Evolutionary conservation across 2,329 filamentous ascomycete genomes (phyloP).

Genomic region (Cladosporium sp.): DNA sequence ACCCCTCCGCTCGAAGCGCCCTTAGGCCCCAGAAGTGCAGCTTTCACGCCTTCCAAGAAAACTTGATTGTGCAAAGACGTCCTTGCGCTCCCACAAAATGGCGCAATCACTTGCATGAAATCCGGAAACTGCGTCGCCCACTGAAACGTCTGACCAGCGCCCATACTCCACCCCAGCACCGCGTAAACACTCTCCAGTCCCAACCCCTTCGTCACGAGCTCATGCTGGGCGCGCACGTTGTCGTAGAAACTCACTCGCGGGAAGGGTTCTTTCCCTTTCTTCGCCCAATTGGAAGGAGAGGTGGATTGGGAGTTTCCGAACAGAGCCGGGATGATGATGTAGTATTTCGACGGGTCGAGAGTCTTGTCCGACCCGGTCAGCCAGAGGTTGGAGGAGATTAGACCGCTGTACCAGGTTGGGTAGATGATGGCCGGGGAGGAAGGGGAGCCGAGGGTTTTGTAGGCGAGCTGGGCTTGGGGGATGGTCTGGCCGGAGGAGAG

Average conservation of each 20-base stretch:
- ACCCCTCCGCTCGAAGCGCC: slow-evolving; percentile 44
- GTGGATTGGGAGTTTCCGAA: slow-evolving; percentile 67
- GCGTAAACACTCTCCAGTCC: slow-evolving; percentile 57
- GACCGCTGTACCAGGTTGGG: slow-evolving; percentile 69
- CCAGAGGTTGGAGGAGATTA: slow-evolving; percentile 71
- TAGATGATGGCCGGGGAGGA: slow-evolving; percentile 66
- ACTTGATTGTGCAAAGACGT: slow-evolving; percentile 65
- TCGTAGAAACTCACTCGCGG: slow-evolving; percentile 63
- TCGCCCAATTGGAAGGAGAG: slow-evolving; percentile 57
- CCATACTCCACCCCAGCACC: slow-evolving; percentile 69
- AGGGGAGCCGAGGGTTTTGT: slow-evolving; percentile 68
- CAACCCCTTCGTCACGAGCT: slow-evolving; percentile 61
- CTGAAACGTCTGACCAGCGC: slow-evolving; percentile 56
- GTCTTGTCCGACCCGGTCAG: slow-evolving; percentile 63
- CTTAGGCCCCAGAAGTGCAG: slow-evolving; percentile 56
- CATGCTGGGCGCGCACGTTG: slow-evolving; percentile 64
- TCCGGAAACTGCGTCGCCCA: slow-evolving; percentile 39
- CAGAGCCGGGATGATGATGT: slow-evolving; percentile 64
- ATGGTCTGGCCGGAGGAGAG: slow-evolving; percentile 63
- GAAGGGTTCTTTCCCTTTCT: slow-evolving; percentile 47
- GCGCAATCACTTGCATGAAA: slow-evolving; percentile 62
- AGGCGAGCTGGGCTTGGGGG: slow-evolving; percentile 64
- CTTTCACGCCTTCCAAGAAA: slow-evolving; percentile 62
- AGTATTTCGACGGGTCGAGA: slow-evolving; percentile 61
- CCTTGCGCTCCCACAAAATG: slow-evolving; percentile 63